Conservation (phyloP, 805 yeast genomes). For the Ogataea degrootiae region DNA sequence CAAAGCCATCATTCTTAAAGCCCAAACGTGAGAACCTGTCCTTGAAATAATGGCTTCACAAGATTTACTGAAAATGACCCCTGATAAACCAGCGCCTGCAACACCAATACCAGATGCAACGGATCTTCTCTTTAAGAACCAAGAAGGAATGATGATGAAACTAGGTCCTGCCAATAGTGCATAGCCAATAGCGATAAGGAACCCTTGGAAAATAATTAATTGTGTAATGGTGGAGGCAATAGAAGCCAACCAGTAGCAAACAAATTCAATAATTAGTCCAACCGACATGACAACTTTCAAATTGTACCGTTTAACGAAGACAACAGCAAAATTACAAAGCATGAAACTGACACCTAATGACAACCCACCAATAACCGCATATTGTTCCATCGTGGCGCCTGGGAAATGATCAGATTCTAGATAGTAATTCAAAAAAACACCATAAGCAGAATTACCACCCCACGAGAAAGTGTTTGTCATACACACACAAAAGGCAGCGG, state of each 20-base stretch:
- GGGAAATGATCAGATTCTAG: conserved; percentile 36
- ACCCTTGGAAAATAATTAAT: conserved; percentile 45
- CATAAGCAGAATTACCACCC: conserved; percentile 53
- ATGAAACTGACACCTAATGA: conserved; percentile 52
- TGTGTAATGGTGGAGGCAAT: conserved; percentile 38
- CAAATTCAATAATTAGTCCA: conserved; percentile 38
- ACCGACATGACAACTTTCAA: conserved; percentile 38
- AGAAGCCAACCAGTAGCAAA: conserved; percentile 41
- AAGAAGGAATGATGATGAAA: conserved; percentile 39
- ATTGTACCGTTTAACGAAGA: conserved; percentile 47
- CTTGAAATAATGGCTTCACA: conserved; percentile 37
- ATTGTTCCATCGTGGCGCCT: conserved; percentile 47
- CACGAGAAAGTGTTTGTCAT: conserved; percentile 38
- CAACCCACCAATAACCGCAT: conserved; percentile 53
- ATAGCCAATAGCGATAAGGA: conserved; percentile 39
- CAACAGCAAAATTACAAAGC: conserved; percentile 52
- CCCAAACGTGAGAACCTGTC: conserved; percentile 42
- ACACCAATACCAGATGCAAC: conserved; percentile 46
- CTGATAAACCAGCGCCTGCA: conserved; percentile 52
- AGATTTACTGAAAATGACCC: conserved; percentile 41
- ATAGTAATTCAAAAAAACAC: conserved; percentile 50
- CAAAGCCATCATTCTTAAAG: conserved; percentile 39
- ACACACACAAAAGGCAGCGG: conserved; percentile 34
- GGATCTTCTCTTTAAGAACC: conserved; percentile 42
- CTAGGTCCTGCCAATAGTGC: conserved; percentile 34